Evolutionary conservation across 345 rosid species (phyloP), one percentile per base, ranked within the genome.

Genomic region (Eucalyptus regnans): DNA sequence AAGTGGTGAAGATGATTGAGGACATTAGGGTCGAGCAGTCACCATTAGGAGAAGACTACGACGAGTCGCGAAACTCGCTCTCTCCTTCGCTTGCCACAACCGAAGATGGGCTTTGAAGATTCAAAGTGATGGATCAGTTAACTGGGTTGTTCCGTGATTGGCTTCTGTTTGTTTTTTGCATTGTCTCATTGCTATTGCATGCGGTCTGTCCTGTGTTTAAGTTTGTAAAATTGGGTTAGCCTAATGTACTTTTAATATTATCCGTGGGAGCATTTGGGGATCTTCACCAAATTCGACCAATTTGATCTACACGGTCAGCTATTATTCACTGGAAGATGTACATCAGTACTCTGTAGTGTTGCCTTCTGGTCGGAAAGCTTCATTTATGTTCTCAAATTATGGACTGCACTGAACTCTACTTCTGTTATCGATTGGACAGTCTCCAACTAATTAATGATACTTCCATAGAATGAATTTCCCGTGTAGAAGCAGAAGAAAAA

Each of bases 11-110:
- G 92, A 95, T 97, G 99, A 92, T 97, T 27, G 97, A 96, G 90
- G 98, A 97, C 76, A 95, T 96, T 81, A 93, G 98, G 88, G 99
- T 96, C 86, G 99, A 97, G 93, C 99, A 97, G 89, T 97, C 99
- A 1, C 99, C 99, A 50, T 87, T 96, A 1, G 98, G 99, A 12
- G 99, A 97, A 76, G 99, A 96, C 37, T 97, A 94, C 79, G 99
- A 97, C 54, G 99, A 97, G 94, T 95, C 99, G 3, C 95, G 98
- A 49, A 94, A 93, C 89, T 97, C 99, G 2, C 90, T 96, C 87
- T 97, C 99, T 6, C 99, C 98, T 54, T 97, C 99, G 48, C 92
- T 97, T 22, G 97, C 96, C 86, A 96, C 99, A 81, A 96, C 99
- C 9, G 99, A 97, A 87, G 99, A 96, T 88, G 96, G 97, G 25